Base-by-base conservation (phyloP, 1,284 basidiomycete genomes). In the Apiotrichum brassicae region DNA sequence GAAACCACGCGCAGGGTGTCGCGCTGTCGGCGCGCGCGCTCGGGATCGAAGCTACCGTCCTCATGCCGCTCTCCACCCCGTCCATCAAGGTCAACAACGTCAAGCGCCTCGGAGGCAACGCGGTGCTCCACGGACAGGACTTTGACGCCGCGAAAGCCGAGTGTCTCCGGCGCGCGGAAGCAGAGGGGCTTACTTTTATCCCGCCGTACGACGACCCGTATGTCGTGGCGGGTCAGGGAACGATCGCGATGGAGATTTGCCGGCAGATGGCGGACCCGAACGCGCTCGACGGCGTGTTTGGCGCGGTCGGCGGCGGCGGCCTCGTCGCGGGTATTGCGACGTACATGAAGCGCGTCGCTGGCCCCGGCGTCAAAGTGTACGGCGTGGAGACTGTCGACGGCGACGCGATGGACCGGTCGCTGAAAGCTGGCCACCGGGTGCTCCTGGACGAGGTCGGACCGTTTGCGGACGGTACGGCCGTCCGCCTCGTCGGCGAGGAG, bases 1-100 rank as follows among this genome's bases (percentile, higher is more conserved):
- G 95, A 19, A 99, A 99, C 67, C 95, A 99, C 72, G 95, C 95
- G 0, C 95, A 99, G 73, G 95, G 95, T 24, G 95, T 99, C 34
- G 95, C 95, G 2, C 80, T 98, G 47, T 92, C 94, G 9, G 92
- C 92, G 12, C 76, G 83, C 33, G 82, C 84, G 47, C 81, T 99
- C 28, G 82, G 81, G 39, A 87, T 98, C 54, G 90, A 93, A 4
- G 95, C 92, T 61, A 97, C 93, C 13, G 97, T 99, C 60, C 90
- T 99, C 58, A 98, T 99, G 95, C 95, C 95, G 1, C 77, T 85
- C 26, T 91, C 85, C 19, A 98, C 95, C 1, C 95, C 95, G 1
- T 81, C 85, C 37, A 99, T 99, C 80, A 99, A 98, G 76, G 88
- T 93, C 65, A 79, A 83, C 54, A 97, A 97, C 65, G 95, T 97